Base-by-base conservation (phyloP, 2,329 filamentous ascomycete species). In the Magnaporthiopsis incrustans region DNA sequence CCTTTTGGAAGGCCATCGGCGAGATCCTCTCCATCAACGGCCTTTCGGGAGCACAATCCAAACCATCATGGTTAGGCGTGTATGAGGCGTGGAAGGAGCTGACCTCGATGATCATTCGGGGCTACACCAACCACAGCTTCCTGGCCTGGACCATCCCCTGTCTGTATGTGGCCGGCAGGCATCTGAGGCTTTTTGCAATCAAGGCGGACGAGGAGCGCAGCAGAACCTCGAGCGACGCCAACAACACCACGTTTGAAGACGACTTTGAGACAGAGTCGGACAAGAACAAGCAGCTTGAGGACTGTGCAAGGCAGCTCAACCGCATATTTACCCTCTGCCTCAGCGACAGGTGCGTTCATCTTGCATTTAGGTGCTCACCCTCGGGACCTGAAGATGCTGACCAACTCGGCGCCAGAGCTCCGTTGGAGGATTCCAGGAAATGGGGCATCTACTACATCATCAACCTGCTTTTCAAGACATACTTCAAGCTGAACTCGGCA, bases 401-500 rank as follows among this genome's bases (percentile, higher is more conserved):
- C 44, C 22, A 53, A 7, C 18, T n/a, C 22, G 44, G 22, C 22
- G n/a, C 63, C 66, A 22, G 69, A 69, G 18, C 80, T 97, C 59
- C 62, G n/a, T 18, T 63, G 12, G 87, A 92, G 71, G 90, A 96
- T 71, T 97, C 94, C 11, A 87, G 95, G 64, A 99, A 98, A 84
- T 99, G 95, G 95, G 96, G 92, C 8, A 90, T 97, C 60, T 99
- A 99, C 79, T 93, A 92, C 75, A 89, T 94, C 68, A 92, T 93
- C 72, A 98, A 97, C 73, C 83, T 99, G 10, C 82, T 97, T 18
- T 99, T 99, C 85, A 98, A 98, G 77, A 98, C 93, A 1, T 97
- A 98, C 76, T 99, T 99, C 81, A 96, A 91, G 79, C 81, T 98
- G 67, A 97, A 96, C 77, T 91, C 90, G 44, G 89, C 96, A 65